Percentiles rank a stretch among this genome's conserved stretches.
Evolutionary conservation across 2,329 filamentous ascomycete genomes (phyloP).

Genomic region (Emergomyces africanus): DNA sequence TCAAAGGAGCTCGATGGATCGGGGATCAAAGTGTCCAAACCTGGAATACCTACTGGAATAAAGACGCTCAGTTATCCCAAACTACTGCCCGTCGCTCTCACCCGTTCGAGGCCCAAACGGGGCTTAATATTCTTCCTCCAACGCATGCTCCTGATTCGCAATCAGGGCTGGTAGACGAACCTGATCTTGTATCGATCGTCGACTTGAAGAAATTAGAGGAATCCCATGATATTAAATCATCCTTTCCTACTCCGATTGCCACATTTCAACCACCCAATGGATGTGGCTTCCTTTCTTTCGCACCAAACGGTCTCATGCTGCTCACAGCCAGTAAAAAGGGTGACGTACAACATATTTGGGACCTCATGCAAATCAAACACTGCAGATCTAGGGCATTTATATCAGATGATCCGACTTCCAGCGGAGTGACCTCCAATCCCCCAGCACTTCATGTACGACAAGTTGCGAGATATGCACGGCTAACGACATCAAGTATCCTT

Average conservation of each 20-base stretch:
- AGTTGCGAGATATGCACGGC: slow-evolving; percentile 74
- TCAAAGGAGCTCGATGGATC: slow-evolving; percentile 37
- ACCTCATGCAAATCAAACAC: slow-evolving; percentile 36
- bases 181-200: slow-evolving; percentile 34
- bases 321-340: slow-evolving; percentile 37
- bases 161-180: slow-evolving; percentile 22
- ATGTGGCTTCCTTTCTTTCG: slow-evolving; percentile 38
- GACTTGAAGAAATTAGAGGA: slow-evolving; percentile 34
- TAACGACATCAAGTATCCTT: slow-evolving; percentile 83
- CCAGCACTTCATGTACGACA: slow-evolving; percentile 50
- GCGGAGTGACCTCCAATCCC: slow-evolving; percentile 12
- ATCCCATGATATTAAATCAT: slow-evolving; percentile 20
- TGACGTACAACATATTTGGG: slow-evolving; percentile 39
- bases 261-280: slow-evolving; percentile 37
- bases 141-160: slow-evolving; percentile 33
- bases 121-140: slow-evolving; percentile 30
- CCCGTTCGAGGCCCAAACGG: slow-evolving; percentile 10
- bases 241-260: slow-evolving; percentile 25
- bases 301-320: slow-evolving; percentile 34
- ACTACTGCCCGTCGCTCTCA: slow-evolving; percentile 19
- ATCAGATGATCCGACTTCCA: slow-evolving; percentile 20
- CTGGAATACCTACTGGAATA: slow-evolving; percentile 40
- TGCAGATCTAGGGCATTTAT: slow-evolving; percentile 27
- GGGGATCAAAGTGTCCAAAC: slow-evolving; percentile 37
- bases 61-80: slow-evolving; percentile 22